A percentile compares a stretch with the other conserved stretches of the same genome.
These are phyloP conservation scores for Furculomyces boomerangus DNA, from an alignment of 371 early-diverging fungal species.

Conservation along the genomic window DNA sequence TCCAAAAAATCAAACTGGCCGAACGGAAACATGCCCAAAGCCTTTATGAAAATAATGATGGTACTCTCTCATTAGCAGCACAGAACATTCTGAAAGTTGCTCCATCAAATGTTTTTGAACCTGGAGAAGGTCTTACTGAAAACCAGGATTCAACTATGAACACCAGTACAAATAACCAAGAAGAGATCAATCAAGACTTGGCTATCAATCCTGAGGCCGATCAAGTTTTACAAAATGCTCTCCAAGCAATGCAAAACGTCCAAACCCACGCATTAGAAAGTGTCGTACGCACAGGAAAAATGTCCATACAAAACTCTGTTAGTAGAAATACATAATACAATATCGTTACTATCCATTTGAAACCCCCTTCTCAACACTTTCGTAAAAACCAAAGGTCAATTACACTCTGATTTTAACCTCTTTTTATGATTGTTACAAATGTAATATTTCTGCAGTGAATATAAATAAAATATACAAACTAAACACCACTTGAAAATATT, in stretches of 20 bases:
- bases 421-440: no score
- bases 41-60: slow-evolving; percentile 44
- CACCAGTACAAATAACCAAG: background rate
- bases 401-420: no score
- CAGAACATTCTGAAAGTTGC: slow-evolving; percentile 31
- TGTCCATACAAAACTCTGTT: no score
- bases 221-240: background rate
- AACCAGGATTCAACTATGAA: background rate
- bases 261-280: background rate
- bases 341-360: no score
- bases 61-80: slow-evolving; percentile 38
- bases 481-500: no score
- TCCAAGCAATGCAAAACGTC: background rate
- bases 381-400: no score
- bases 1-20: slow-evolving; percentile 42
- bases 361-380: no score
- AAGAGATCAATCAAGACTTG: background rate
- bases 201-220: background rate
- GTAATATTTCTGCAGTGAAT: no score
- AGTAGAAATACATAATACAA: no score
- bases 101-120: slow-evolving; percentile 45
- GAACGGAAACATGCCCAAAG: slow-evolving; percentile 54
- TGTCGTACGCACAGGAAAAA: background rate
- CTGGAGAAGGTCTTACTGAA: slow-evolving; percentile 37
- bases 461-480: no score